Evolutionary conservation across 495 filamentous ascomycete species (phyloP).

Genomic region (Annulohypoxylon nitens): DNA sequence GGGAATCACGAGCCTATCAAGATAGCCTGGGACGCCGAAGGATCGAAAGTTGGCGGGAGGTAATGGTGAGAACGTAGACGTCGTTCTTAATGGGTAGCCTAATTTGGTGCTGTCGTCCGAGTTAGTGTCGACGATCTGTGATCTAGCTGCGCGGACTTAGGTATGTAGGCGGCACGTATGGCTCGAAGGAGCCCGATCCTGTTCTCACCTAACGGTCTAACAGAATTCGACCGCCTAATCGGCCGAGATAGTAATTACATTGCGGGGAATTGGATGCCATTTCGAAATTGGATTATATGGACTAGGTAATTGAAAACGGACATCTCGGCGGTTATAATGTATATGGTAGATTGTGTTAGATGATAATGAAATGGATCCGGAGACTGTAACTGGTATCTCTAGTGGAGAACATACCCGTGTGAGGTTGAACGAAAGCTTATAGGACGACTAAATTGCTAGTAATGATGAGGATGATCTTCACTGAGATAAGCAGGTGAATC

Average conservation of each 20-base stretch:
- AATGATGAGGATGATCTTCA: not conserved
- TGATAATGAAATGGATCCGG: not conserved
- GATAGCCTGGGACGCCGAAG: conserved; percentile 62
- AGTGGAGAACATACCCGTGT: not conserved
- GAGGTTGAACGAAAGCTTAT: not conserved
- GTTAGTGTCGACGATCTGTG: not conserved
- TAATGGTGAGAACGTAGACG: not conserved
- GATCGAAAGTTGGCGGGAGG: conserved; percentile 33
- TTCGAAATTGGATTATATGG: conserved; percentile 14
- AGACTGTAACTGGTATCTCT: not conserved
- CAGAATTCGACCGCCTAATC: conserved; percentile 3
- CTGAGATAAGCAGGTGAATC: not conserved
- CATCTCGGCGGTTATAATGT: conserved; percentile 12
- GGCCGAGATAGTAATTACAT: not conserved
- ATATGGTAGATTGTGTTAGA: not conserved
- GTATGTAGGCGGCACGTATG: conserved; percentile 5
- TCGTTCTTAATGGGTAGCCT: not conserved
- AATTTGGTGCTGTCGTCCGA: not conserved
- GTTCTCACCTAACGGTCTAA: not conserved
- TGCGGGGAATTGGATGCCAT: not conserved
- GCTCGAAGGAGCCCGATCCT: not conserved
- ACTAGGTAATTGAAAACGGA: conserved; percentile 1
- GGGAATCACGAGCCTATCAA: conserved; percentile 64
- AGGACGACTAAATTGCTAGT: not conserved
- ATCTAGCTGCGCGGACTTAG: not conserved